Evolutionary conservation across 2,329 filamentous ascomycete species (phyloP).

Genomic region (Phialocephala subalpina): DNA sequence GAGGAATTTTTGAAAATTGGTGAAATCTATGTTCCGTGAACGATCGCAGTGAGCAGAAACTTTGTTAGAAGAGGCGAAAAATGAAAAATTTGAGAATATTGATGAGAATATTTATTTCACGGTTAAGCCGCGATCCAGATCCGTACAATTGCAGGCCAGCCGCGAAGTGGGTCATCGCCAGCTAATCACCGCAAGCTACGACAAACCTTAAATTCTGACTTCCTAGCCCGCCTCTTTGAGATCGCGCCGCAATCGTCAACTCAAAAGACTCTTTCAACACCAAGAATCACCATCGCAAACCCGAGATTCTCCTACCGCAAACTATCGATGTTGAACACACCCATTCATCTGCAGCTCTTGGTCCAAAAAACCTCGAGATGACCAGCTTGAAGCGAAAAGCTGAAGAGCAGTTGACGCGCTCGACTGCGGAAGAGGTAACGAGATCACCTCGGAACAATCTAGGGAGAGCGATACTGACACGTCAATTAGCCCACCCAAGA

Average conservation of each 20-base stretch:
- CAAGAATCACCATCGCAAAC: slow-evolving; percentile 13
- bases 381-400: slow-evolving; percentile 38
- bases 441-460: not conserved
- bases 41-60: too few relatives aligned
- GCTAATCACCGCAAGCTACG: not conserved
- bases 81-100: too few relatives aligned
- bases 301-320: not conserved
- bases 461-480: not conserved
- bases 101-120: too few relatives aligned
- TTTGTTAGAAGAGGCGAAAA: too few relatives aligned
- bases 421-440: slow-evolving; percentile 1
- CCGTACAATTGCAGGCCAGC: not conserved
- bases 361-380: slow-evolving; percentile 30
- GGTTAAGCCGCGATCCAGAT: too few relatives aligned
- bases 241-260: slow-evolving; percentile 12
- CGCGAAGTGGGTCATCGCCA: not conserved
- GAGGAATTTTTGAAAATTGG: too few relatives aligned
- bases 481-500: not conserved
- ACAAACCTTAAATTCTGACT: slow-evolving; percentile 1
- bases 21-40: too few relatives aligned
- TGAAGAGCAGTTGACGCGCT: slow-evolving; percentile 30
- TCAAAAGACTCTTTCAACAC: slow-evolving; percentile 7
- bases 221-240: not conserved
- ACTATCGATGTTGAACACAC: slow-evolving; percentile 24
- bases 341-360: slow-evolving; percentile 9